phyloP scores from a whole-genome alignment of 208 protist species.

The Zelonia costaricensis region DNA sequence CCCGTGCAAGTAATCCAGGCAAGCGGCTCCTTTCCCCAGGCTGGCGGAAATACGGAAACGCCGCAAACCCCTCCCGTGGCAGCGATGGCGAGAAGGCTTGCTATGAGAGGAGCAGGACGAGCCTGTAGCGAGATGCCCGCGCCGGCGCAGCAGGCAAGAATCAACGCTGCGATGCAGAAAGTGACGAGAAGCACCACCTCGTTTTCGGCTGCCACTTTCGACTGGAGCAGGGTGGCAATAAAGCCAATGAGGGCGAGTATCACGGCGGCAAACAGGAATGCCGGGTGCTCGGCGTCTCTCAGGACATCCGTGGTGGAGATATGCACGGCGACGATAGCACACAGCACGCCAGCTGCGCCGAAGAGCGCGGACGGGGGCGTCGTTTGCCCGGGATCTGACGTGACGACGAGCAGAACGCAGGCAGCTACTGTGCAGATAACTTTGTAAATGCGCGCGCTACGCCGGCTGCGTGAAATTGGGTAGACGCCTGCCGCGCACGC shows the following conservation, averaged over 20 bases:
- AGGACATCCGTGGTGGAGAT: conserved; percentile 6
- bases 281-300: conserved; percentile 7
- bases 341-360: conserved; percentile 4
- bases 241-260: conserved; percentile 14
- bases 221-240: conserved; percentile 8
- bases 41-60: conserved; percentile 2
- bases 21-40: conserved; percentile 3
- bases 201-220: background rate
- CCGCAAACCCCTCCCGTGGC: conserved; percentile 2
- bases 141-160: background rate
- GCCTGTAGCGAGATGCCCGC: conserved; percentile 2
- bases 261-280: conserved; percentile 9
- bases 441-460: conserved; percentile 6
- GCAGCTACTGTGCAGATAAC: conserved; percentile 2
- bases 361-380: background rate
- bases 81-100: background rate
- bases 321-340: conserved; percentile 2
- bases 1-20: background rate
- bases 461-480: conserved; percentile 9
- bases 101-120: background rate
- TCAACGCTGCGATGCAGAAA: conserved; percentile 1
- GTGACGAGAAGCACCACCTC: conserved; percentile 14
- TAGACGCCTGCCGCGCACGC: conserved; percentile 4
- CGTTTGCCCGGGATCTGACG: conserved; percentile 6
- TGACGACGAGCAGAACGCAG: background rate